Evolutionary conservation across 2,329 filamentous ascomycete species (phyloP).

Genomic region (Curvularia eragrostidis): DNA sequence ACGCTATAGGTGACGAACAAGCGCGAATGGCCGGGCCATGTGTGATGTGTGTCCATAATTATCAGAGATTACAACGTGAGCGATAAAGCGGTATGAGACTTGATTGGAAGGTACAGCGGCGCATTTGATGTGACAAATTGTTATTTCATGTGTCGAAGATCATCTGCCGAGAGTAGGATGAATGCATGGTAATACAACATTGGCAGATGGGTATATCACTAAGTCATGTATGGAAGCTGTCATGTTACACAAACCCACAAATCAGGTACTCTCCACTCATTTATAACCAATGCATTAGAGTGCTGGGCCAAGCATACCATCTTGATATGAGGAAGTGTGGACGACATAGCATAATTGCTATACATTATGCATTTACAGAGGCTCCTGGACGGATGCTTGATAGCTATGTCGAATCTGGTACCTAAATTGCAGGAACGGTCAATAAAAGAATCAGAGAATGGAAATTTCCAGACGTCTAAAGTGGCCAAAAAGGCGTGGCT

Average conservation of each 20-base stretch:
- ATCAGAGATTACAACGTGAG: slow-evolving; percentile 26
- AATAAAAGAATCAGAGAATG: not conserved
- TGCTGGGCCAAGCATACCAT: slow-evolving; percentile 30
- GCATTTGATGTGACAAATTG: slow-evolving; percentile 5
- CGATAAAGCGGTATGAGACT: slow-evolving; percentile 1
- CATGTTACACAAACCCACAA: slow-evolving; percentile 39
- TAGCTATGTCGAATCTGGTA: not conserved
- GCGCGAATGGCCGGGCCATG: slow-evolving; percentile 52
- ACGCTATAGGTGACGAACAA: slow-evolving; percentile 58
- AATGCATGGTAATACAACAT: slow-evolving; percentile 35
- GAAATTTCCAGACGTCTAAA: slow-evolving; percentile 7
- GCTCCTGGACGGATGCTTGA: not conserved
- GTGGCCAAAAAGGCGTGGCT: slow-evolving; percentile 2
- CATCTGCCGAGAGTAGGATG: slow-evolving; percentile 23
- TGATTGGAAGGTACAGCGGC: not conserved
- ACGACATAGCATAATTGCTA: slow-evolving; percentile 6
- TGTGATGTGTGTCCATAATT: slow-evolving; percentile 32
- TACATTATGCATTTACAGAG: not conserved
- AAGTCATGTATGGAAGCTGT: slow-evolving; percentile 14
- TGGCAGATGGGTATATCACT: slow-evolving; percentile 36
- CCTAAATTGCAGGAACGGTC: not conserved
- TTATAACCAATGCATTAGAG: slow-evolving; percentile 16
- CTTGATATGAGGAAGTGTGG: slow-evolving; percentile 37
- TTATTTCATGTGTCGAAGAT: slow-evolving; percentile 31
- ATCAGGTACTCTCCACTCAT: slow-evolving; percentile 16